Percentiles rank a stretch among this genome's conserved stretches.
phyloP scores from a whole-genome alignment of 345 rosid species.

The Aquilaria sinensis region DNA sequence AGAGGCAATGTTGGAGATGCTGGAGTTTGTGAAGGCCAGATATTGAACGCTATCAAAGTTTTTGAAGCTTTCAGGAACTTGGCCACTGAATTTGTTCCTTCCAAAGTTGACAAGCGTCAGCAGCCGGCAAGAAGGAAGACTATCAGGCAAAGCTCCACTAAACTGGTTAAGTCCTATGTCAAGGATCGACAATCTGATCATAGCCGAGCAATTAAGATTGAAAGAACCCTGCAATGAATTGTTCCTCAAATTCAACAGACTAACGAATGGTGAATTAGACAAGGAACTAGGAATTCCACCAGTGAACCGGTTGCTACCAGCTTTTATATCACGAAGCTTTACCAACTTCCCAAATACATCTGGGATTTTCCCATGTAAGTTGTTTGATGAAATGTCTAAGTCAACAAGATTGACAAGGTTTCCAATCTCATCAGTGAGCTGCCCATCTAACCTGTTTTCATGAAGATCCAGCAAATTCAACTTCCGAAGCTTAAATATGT shows the following conservation, averaged over 20 bases:
- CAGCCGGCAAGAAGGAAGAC: conserved; percentile 40
- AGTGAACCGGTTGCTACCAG: conserved; percentile 32
- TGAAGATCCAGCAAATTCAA: conserved; percentile 38
- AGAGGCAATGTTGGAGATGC: conserved; percentile 1
- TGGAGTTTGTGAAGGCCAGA: conserved; percentile 26
- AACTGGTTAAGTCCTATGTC: conserved; percentile 51
- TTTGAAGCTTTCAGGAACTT: conserved; percentile 50
- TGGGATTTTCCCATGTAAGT: conserved; percentile 45
- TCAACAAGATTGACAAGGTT: conserved; percentile 33
- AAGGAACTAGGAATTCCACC: conserved; percentile 50
- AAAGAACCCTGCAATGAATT: conserved; percentile 46
- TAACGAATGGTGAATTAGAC: conserved; percentile 38
- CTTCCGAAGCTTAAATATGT: conserved; percentile 32
- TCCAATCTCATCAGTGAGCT: conserved; percentile 26
- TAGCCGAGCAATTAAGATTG: conserved; percentile 42
- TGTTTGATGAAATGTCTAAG: conserved; percentile 46
- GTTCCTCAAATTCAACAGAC: conserved; percentile 52
- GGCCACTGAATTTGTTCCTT: conserved; percentile 43
- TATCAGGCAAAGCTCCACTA: conserved; percentile 36
- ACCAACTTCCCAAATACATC: conserved; percentile 33
- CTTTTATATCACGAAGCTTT: conserved; percentile 28
- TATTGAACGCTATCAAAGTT: conserved; percentile 42
- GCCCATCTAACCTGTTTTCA: conserved; percentile 47
- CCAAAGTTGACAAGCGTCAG: conserved; percentile 51
- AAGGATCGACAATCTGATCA: conserved; percentile 45